Evolutionary conservation across 1,139 yeast genomes (phyloP), one percentile per base, ranked within the genome.

Genomic region (Protomyces gravidus): DNA sequence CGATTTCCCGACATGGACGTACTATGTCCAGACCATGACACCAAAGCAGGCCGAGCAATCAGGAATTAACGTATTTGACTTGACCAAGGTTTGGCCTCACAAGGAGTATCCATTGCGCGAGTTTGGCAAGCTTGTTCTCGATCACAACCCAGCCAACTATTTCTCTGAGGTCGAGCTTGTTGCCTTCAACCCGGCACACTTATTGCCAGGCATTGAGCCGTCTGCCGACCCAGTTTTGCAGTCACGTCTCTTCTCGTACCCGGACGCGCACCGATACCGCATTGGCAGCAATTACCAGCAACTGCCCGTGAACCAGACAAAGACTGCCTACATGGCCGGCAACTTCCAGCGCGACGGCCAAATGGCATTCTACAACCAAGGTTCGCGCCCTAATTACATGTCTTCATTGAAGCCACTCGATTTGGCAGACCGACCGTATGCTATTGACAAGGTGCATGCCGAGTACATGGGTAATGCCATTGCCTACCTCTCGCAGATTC

Each of bases 191-290:
- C 95, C 95, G 63, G 80, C 89, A 45, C 89, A 87, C 74, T 81
- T 89, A 40, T 88, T 87, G 61, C 95, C 95, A 61, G 87, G 85
- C 67, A 82, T 85, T 79, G 89, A 85, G 73, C 81, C 95, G 56
- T 83, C 89, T 52, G 89, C 89, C 67, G 95, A 87, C 71, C 94
- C 95, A 55, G 95, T 87, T 53, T 78, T 87, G 72, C 95, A 87
- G 76, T 82, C 89, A 19, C 82, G 95, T 74, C 77, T 87, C 67
- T 87, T 86, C 74, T 85, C 95, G 40, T 87, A 87, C 76, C 83
- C 90, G 62, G 95, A 87, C 75, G 86, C 95, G 59, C 95, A 86
- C 63, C 72, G 78, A 49, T 80, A 83, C 75, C 78, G 87, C 69
- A 76, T 85, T 68, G 90, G 90, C 61, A 71, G 79, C 60, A 85